These are phyloP conservation scores for Trichoderma atrobrunneum DNA, from an alignment of 2,329 filamentous ascomycete species.

Conservation along the genomic window DNA sequence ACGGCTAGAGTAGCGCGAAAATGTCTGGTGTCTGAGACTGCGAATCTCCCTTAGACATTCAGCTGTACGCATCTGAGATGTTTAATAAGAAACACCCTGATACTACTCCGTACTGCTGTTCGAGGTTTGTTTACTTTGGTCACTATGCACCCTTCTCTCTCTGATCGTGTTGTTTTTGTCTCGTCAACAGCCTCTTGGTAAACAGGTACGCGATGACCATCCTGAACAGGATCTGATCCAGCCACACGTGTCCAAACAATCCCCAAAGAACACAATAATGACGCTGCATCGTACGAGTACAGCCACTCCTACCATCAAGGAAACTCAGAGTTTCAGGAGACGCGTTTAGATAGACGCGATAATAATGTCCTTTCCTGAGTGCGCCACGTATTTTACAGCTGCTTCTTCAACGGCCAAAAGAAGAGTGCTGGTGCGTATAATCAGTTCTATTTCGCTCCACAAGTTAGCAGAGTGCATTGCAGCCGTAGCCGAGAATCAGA, in stretches of 20 bases:
- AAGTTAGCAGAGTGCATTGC: background rate
- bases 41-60: background rate
- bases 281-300: background rate
- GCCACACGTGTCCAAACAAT: background rate
- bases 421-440: slow-evolving; percentile 62
- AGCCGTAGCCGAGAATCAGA: background rate
- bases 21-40: background rate
- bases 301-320: background rate
- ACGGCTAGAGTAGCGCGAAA: background rate
- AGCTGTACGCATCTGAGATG: background rate
- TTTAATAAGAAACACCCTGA: background rate
- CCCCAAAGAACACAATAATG: background rate
- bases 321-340: background rate
- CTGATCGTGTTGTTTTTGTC: background rate
- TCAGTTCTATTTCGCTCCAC: slow-evolving; percentile 52
- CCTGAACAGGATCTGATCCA: background rate
- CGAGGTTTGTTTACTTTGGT: background rate
- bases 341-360: slow-evolving; percentile 47
- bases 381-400: slow-evolving; percentile 55
- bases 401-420: slow-evolving; percentile 65
- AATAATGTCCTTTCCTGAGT: slow-evolving; percentile 64
- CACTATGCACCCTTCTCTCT: background rate
- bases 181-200: background rate
- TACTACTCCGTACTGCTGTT: background rate
- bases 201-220: background rate